A percentile compares a stretch with the other conserved stretches of the same genome.
Evolutionary conservation across 2,329 filamentous ascomycete genomes (phyloP).

Genomic region (Leptographium radiaticola): DNA sequence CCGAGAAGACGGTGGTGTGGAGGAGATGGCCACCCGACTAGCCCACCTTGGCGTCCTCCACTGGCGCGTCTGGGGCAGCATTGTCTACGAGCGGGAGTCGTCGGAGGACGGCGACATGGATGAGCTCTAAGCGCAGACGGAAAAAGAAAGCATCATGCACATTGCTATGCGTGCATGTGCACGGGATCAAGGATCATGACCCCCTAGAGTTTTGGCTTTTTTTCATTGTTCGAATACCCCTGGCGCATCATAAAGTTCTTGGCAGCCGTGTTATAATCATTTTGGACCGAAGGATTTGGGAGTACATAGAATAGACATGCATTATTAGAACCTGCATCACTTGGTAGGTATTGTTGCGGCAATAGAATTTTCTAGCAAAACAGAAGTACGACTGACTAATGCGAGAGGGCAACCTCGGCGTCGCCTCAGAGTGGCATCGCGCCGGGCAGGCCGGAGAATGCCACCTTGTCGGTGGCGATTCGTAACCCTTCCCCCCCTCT

Average conservation of each 20-base stretch:
- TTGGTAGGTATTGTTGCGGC: background rate
- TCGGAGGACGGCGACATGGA: background rate
- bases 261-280: background rate
- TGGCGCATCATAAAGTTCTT: background rate
- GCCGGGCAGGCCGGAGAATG: too few species aligned
- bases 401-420: too few species aligned
- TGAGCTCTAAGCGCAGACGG: background rate
- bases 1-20: constrained; percentile 40
- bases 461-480: too few species aligned
- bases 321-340: background rate
- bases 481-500: too few species aligned
- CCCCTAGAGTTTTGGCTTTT: background rate
- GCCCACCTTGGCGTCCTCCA: constrained; percentile 77
- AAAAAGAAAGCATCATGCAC: background rate
- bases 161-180: background rate
- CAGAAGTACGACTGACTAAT: too few species aligned
- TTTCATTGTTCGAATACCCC: background rate
- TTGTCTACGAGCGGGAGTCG: constrained; percentile 44
- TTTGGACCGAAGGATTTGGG: background rate
- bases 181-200: background rate
- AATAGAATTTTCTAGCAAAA: background rate
- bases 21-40: constrained; percentile 62
- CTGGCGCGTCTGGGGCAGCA: constrained; percentile 75
- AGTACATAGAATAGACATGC: background rate
- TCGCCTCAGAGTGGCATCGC: too few species aligned